Base-by-base conservation (phyloP, 1,284 basidiomycete species). In the Leccinum pachyderme region DNA sequence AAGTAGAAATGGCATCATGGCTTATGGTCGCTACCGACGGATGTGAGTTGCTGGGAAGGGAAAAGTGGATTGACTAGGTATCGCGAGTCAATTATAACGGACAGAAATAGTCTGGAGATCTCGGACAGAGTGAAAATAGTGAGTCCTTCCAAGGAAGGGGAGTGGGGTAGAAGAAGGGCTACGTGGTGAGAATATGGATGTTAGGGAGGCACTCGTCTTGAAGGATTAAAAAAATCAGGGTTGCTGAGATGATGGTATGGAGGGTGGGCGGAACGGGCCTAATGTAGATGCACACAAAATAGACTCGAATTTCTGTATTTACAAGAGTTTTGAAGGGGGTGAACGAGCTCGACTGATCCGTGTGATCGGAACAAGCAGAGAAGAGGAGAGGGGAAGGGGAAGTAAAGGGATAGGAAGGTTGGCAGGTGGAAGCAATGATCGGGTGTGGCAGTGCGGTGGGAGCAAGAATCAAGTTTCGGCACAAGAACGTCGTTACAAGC, bases 221-320 rank as follows among this genome's bases (percentile, higher is more conserved):
- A 18, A 39, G 39, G 39, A 25, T 35, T 31, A 7, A 15, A 31
- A 43, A 28, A 45, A 48, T 25, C 15, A 9, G 15, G 44, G 60
- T 43, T 25, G 44, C 22, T 12, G 33, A 33, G 48, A 47, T 32
- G 31, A 28, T 27, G 39, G 5, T n/a, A 37, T 37, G 7, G 28
- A 29, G 28, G 6, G 28, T 51, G 61, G 65, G 32, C 62, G 63
- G 63, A 66, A 50, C 63, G 59, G 50, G 2, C 6, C 22, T 41
- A 41, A 43, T 41, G 46, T 28, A 32, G 24, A 49, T 25, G 45
- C 35, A 44, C 46, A 39, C 28, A 22, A 25, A 4, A 12, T 4
- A 37, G 43, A 46, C 28, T 46, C 27, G 5, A n/a, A 22, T 41
- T 22, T 44, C 43, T 9, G 25, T 24, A 32, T 32, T 25, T 35